Evolutionary conservation across 2,329 filamentous ascomycete species (phyloP).

Genomic region (Penicillium capsulatum): DNA sequence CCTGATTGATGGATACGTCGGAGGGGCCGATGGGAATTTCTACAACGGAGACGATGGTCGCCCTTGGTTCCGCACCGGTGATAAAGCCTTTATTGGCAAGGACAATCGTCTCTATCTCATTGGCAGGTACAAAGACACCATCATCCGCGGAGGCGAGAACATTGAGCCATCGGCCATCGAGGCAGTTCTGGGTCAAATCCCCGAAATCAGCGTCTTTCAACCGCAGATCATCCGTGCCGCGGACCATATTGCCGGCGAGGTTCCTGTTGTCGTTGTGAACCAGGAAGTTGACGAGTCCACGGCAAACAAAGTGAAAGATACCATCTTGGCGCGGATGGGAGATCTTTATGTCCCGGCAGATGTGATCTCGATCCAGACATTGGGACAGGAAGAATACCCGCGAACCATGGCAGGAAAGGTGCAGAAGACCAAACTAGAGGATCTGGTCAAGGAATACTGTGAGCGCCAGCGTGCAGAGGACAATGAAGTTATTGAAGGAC

Average conservation of each 20-base stretch:
- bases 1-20: conserved; percentile 10
- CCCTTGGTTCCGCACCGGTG: conserved; percentile 16
- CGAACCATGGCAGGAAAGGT: conserved; percentile 8
- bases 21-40: conserved; percentile 8
- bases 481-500: too few species aligned
- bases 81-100: conserved; percentile 13
- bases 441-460: too few species aligned
- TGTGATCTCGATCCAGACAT: conserved; percentile 6
- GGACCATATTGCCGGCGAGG: conserved; percentile 11
- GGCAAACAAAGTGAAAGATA: conserved; percentile 4
- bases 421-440: conserved; percentile 7
- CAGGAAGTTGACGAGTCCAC: conserved; percentile 1
- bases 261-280: conserved; percentile 12
- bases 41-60: conserved; percentile 11
- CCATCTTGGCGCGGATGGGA: conserved; percentile 9
- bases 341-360: conserved; percentile 10
- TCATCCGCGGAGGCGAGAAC: conserved; percentile 20
- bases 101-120: conserved; percentile 15
- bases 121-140: conserved; percentile 17
- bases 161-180: conserved; percentile 17
- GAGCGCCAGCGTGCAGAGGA: too few species aligned
- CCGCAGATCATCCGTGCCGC: conserved; percentile 10
- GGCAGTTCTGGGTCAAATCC: conserved; percentile 7
- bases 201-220: conserved; percentile 7
- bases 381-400: conserved; percentile 7